These are phyloP conservation scores for Crithidia sp. DNA, from an alignment of 208 protist species.

Conservation along the genomic window DNA sequence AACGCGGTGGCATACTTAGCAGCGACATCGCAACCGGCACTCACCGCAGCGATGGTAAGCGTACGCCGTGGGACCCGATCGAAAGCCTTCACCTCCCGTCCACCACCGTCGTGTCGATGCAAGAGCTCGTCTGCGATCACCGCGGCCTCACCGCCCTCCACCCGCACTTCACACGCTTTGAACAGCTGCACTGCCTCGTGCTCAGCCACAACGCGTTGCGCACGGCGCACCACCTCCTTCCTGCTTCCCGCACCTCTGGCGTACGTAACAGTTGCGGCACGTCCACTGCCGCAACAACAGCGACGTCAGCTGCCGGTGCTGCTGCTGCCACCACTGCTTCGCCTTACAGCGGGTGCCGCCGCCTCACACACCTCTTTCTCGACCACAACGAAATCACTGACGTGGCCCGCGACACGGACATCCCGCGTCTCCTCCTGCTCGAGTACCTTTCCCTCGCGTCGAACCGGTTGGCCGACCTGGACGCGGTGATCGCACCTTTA, in stretches of 20 bases:
- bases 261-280: background rate
- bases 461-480: constrained; percentile 67
- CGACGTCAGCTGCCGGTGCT: background rate
- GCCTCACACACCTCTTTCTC: constrained; percentile 54
- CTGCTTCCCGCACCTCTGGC: background rate
- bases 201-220: constrained; percentile 65
- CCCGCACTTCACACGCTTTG: constrained; percentile 60
- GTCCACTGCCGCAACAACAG: background rate
- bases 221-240: constrained; percentile 54
- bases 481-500: constrained; percentile 39
- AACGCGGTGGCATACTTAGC: background rate
- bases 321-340: background rate
- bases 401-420: constrained; percentile 47
- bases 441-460: constrained; percentile 65
- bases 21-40: no score
- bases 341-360: constrained; percentile 50
- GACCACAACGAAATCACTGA: constrained; percentile 46
- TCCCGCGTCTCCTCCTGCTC: constrained; percentile 53
- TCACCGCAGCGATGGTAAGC: no score
- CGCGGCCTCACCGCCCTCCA: constrained; percentile 67
- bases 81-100: constrained; percentile 44
- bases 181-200: constrained; percentile 67
- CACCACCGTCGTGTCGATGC: constrained; percentile 38
- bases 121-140: constrained; percentile 51
- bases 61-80: constrained; percentile 61